Conservation (phyloP, 2,329 filamentous ascomycete species). For the Xylaria sp. region DNA sequence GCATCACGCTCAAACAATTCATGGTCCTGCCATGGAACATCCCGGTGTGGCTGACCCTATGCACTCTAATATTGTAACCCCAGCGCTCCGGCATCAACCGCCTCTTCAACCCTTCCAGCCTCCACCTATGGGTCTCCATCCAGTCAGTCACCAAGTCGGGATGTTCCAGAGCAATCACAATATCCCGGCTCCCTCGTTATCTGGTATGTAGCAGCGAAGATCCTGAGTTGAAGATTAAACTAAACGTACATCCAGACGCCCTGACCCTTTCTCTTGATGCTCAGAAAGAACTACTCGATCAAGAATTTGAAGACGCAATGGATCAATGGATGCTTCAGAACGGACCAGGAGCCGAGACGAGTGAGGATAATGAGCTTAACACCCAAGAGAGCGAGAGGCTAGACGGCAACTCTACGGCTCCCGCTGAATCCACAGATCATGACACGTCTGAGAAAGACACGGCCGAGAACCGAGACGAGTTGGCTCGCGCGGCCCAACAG, state of each 20-base stretch:
- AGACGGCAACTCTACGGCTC: neutral
- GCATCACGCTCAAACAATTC: constrained; percentile 5
- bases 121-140: constrained; percentile 62
- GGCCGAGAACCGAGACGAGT: constrained; percentile 58
- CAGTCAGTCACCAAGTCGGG: constrained; percentile 31
- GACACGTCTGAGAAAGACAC: constrained; percentile 40
- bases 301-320: constrained; percentile 41
- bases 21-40: constrained; percentile 10
- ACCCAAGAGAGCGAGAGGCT: constrained; percentile 31
- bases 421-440: constrained; percentile 3
- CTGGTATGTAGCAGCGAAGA: constrained; percentile 19
- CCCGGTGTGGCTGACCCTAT: neutral
- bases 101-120: constrained; percentile 9
- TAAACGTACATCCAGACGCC: constrained; percentile 17
- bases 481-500: constrained; percentile 76
- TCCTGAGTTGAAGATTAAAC: neutral
- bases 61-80: neutral
- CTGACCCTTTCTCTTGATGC: neutral
- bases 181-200: neutral
- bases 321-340: constrained; percentile 41
- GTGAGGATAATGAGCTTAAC: constrained; percentile 1
- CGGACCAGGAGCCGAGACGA: constrained; percentile 24
- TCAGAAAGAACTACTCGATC: constrained; percentile 30
- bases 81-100: neutral
- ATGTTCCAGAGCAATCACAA: neutral